phyloP scores from a whole-genome alignment of 2,329 filamentous ascomycete genomes.

The Falciphora oryzae region DNA sequence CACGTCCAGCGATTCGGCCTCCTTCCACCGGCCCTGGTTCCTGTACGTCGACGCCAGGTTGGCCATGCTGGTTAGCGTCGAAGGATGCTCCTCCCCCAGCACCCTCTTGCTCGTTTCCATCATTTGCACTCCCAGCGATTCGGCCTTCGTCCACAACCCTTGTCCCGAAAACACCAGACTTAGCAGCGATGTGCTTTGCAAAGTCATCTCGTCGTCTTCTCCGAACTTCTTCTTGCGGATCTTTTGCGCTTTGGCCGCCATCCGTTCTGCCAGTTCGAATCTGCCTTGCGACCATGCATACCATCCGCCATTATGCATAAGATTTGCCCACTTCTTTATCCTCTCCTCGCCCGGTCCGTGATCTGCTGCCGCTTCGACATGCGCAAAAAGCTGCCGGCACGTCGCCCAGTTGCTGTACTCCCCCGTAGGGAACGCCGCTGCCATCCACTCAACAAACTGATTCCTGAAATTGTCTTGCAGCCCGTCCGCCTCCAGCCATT shows the following conservation, averaged over 20 bases:
- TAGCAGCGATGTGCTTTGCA: neutral
- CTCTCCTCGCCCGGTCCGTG: constrained; percentile 11
- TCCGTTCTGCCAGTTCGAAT: constrained; percentile 14
- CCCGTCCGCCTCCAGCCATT: too few relatives aligned
- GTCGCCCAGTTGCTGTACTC: constrained; percentile 26
- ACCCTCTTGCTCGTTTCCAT: neutral
- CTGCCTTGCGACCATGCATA: constrained; percentile 12
- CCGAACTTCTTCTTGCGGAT: constrained; percentile 1
- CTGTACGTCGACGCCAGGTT: neutral
- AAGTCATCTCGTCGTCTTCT: neutral
- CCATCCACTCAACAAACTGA: constrained; percentile 29
- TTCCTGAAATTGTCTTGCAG: too few relatives aligned
- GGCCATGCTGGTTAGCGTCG: neutral
- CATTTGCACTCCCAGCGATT: neutral
- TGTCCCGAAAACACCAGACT: neutral
- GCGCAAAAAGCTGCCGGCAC: constrained; percentile 26
- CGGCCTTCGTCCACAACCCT: neutral
- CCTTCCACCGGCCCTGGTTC: neutral
- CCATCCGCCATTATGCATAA: neutral
- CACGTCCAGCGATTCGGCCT: neutral
- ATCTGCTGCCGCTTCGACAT: constrained; percentile 17
- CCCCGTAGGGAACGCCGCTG: constrained; percentile 21
- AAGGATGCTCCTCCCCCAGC: neutral
- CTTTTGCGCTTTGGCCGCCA: constrained; percentile 11
- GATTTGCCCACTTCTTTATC: neutral